Evolutionary conservation across 176 grass and related monocot genomes (phyloP).

Genomic region (Oryza coarctata): DNA sequence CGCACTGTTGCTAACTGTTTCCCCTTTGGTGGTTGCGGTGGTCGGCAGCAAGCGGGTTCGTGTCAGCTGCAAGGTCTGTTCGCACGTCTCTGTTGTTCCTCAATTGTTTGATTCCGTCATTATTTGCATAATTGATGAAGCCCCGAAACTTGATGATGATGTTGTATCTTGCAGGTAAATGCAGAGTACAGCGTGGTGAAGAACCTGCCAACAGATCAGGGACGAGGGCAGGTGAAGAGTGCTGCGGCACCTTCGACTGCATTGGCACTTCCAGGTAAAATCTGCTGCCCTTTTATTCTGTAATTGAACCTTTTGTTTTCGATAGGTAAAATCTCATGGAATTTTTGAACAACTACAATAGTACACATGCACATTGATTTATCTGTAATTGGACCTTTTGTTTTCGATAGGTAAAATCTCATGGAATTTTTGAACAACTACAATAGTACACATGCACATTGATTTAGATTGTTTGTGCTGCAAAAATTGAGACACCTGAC

Average conservation of each 20-base stretch:
- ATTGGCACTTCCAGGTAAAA: constrained; percentile 63
- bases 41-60: constrained; percentile 71
- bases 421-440: not conserved
- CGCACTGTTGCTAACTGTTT: not conserved
- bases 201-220: constrained; percentile 54
- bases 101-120: not conserved
- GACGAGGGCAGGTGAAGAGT: constrained; percentile 43
- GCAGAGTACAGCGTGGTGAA: constrained; percentile 73
- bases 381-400: not conserved
- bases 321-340: not conserved
- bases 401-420: not conserved
- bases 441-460: not conserved
- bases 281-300: not conserved
- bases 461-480: not conserved
- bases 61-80: constrained; percentile 65
- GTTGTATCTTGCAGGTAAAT: constrained; percentile 45
- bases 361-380: not conserved
- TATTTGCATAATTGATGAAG: not conserved
- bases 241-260: constrained; percentile 26
- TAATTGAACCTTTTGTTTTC: not conserved
- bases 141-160: not conserved
- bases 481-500: not conserved
- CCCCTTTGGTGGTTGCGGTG: not conserved
- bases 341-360: not conserved
- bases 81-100: constrained; percentile 11